phyloP scores from a whole-genome alignment of 331 rosid genomes.

The Pyracantha coccinea region DNA sequence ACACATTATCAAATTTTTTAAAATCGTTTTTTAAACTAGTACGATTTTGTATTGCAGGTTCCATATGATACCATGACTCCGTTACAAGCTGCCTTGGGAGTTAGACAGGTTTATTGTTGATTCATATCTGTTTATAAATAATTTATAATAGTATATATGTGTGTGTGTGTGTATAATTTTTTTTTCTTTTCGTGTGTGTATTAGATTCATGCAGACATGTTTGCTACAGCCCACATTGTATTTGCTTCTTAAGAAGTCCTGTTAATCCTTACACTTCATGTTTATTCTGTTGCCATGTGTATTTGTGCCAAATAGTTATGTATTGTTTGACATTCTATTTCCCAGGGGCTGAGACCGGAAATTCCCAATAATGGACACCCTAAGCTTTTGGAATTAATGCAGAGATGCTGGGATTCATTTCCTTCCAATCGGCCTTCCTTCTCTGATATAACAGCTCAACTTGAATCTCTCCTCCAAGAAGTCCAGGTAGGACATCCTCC shows the following conservation, averaged over 20 bases:
- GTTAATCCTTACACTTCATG: background rate
- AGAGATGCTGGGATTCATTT: constrained; percentile 84
- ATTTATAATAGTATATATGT: too few relatives aligned
- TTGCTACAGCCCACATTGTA: background rate
- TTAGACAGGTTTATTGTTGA: constrained; percentile 69
- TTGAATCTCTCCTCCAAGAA: constrained; percentile 57
- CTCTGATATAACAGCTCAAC: constrained; percentile 59
- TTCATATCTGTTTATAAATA: too few relatives aligned
- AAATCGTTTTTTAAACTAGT: too few relatives aligned
- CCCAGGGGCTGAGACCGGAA: constrained; percentile 91
- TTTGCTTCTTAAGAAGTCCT: background rate
- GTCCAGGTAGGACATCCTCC: constrained; percentile 38
- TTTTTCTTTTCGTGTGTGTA: background rate
- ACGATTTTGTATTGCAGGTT: constrained; percentile 46
- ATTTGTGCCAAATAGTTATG: too few relatives aligned
- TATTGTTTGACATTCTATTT: background rate
- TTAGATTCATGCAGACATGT: background rate
- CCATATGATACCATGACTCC: constrained; percentile 99
- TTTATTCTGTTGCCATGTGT: background rate
- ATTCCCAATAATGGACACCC: constrained; percentile 77
- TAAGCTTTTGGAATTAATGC: constrained; percentile 71
- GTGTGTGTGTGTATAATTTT: background rate
- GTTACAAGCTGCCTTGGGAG: constrained; percentile 99
- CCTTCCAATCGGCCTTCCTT: constrained; percentile 76
- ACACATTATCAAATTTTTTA: too few relatives aligned